Percentiles rank a stretch among this genome's conserved stretches.
These are phyloP conservation scores for Nakaseomyces bracarensis DNA, from an alignment of 1,139 yeast genomes.

Conservation along the genomic window DNA sequence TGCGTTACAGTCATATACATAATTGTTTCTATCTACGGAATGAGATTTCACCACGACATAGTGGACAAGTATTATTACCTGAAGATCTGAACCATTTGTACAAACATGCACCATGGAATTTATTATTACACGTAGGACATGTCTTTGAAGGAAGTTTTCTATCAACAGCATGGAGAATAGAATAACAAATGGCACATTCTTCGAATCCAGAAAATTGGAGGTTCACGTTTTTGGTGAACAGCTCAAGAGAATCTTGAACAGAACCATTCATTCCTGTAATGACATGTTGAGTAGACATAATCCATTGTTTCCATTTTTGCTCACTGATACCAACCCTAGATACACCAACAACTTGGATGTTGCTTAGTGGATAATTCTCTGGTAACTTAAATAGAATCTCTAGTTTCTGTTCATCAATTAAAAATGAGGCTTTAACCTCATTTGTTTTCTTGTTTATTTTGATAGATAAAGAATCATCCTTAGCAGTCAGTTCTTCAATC, in stretches of 20 bases:
- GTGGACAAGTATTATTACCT: conserved; percentile 85
- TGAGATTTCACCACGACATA: conserved; percentile 75
- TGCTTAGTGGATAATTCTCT: conserved; percentile 60
- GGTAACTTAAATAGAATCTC: conserved; percentile 75
- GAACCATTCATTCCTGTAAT: conserved; percentile 68
- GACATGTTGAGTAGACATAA: conserved; percentile 79
- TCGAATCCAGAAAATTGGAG: conserved; percentile 87
- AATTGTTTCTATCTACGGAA: conserved; percentile 36
- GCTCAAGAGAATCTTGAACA: conserved; percentile 69
- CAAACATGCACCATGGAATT: conserved; percentile 93
- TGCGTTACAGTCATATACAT: no score
- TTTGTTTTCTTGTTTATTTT: conserved; percentile 54
- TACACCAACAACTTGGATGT: conserved; percentile 67
- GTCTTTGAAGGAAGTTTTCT: conserved; percentile 82
- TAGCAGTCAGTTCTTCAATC: conserved; percentile 34
- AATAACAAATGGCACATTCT: conserved; percentile 94
- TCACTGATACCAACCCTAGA: conserved; percentile 84
- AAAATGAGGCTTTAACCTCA: conserved; percentile 66
- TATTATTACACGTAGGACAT: conserved; percentile 85
- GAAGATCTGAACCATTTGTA: conserved; percentile 97
- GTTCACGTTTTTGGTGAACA: conserved; percentile 71
- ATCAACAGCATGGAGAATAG: conserved; percentile 76
- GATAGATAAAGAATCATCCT: conserved; percentile 52
- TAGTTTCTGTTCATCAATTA: conserved; percentile 82
- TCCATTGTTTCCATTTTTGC: conserved; percentile 92